These are phyloP conservation scores for Sordariomycetes sp. DNA, from an alignment of 2,329 filamentous ascomycete genomes.

Conservation along the genomic window DNA sequence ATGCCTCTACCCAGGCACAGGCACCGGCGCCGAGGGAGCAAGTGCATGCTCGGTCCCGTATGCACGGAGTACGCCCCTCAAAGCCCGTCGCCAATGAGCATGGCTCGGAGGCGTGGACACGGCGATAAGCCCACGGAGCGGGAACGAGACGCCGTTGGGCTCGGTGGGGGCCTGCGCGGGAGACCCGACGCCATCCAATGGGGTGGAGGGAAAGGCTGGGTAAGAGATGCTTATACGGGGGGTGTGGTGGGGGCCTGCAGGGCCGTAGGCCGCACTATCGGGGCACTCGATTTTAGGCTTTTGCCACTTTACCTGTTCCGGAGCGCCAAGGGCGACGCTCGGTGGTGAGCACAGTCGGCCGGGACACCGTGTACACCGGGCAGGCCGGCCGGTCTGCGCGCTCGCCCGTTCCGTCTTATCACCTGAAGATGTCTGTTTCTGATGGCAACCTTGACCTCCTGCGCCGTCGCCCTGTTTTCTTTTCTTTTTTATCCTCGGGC, in stretches of 20 bases:
- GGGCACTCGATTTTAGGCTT: background rate
- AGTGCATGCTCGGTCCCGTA: background rate
- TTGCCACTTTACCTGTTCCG: background rate
- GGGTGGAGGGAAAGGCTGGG: background rate
- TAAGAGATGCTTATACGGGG: background rate
- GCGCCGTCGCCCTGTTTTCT: background rate
- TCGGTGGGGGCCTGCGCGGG: background rate
- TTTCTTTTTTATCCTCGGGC: background rate
- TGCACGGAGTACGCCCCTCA: background rate
- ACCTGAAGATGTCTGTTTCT: background rate
- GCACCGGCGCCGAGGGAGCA: background rate
- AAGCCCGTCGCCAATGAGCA: background rate
- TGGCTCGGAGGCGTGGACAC: background rate
- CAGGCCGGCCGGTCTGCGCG: background rate
- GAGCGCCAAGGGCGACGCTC: background rate
- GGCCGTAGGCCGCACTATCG: background rate
- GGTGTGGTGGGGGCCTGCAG: background rate
- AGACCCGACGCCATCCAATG: background rate
- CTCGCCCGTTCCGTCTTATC: background rate
- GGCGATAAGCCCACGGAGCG: background rate
- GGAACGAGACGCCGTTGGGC: background rate
- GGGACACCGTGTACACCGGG: background rate
- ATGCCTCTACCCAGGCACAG: background rate
- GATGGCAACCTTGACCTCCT: background rate
- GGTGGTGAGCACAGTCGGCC: background rate